These are phyloP conservation scores for Colletotrichum camelliae DNA, from an alignment of 2,329 filamentous ascomycete genomes.

Conservation along the genomic window DNA sequence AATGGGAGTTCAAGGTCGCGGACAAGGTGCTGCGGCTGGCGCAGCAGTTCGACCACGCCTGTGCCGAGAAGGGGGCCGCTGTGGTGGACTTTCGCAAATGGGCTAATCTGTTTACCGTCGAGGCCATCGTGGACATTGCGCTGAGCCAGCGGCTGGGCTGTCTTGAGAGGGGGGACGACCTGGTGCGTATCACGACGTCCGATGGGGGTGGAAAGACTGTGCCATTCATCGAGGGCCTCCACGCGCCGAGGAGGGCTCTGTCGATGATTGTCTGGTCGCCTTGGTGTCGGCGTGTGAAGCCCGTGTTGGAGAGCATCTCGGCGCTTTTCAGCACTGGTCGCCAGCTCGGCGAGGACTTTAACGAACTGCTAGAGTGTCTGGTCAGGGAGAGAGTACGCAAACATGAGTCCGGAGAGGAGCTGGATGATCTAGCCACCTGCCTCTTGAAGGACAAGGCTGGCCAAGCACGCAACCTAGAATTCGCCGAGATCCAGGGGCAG, in stretches of 20 bases:
- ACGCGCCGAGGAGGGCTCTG: neutral
- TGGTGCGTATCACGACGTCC: constrained; percentile 42
- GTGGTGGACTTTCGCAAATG: constrained; percentile 44
- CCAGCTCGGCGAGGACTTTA: neutral
- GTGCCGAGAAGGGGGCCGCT: fast-evolving
- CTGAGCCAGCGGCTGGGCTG: constrained; percentile 54
- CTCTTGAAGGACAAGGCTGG: constrained; percentile 30
- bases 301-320: neutral
- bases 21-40: constrained; percentile 54
- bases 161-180: constrained; percentile 53
- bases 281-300: constrained; percentile 27
- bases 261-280: constrained; percentile 37
- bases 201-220: neutral
- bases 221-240: neutral
- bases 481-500: constrained; percentile 63
- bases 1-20: constrained; percentile 59
- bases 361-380: neutral
- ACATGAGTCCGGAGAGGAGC: constrained; percentile 49
- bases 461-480: constrained; percentile 49
- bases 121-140: constrained; percentile 62
- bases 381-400: neutral
- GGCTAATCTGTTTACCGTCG: constrained; percentile 62
- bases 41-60: constrained; percentile 28
- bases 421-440: constrained; percentile 40
- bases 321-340: neutral